Conservation (phyloP, 768 basidiomycete species). For the Daedaleopsis sinensis region DNA sequence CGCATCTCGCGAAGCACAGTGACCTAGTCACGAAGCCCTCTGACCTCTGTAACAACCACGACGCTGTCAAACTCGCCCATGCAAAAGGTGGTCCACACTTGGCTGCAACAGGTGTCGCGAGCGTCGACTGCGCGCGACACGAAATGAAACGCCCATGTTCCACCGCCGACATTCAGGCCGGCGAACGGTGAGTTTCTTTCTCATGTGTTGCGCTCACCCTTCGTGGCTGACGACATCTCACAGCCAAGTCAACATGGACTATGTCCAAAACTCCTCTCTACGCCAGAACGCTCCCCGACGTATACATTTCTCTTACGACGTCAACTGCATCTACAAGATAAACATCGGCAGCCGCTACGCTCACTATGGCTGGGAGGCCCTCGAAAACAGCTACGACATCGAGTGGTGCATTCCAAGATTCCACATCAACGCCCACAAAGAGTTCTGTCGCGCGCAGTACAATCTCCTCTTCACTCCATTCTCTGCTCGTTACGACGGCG, state of each 20-base stretch:
- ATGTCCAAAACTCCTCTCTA: constrained; percentile 15
- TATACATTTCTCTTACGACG: constrained; percentile 23
- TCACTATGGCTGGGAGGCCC: neutral
- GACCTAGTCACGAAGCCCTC: constrained; percentile 25
- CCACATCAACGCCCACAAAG: constrained; percentile 40
- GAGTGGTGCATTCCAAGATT: constrained; percentile 38
- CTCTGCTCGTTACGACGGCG: constrained; percentile 36
- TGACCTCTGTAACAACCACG: constrained; percentile 20
- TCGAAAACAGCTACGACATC: neutral
- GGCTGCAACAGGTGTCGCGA: constrained; percentile 21
- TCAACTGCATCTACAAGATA: neutral
- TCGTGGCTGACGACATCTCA: neutral
- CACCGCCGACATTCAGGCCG: constrained; percentile 29
- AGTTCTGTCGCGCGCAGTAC: constrained; percentile 32
- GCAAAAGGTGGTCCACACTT: constrained; percentile 1
- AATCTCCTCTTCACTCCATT: constrained; percentile 35
- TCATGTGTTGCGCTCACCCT: neutral
- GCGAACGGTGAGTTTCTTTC: constrained; percentile 25
- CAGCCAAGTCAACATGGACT: constrained; percentile 30
- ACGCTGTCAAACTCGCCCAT: constrained; percentile 21
- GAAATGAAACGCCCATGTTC: constrained; percentile 26
- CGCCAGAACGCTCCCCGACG: neutral
- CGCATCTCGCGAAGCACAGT: constrained; percentile 13
- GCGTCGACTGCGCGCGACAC: constrained; percentile 24
- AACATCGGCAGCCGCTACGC: neutral